Base-by-base conservation (phyloP, 805 yeast species). In the Kuraishia piskuri region DNA sequence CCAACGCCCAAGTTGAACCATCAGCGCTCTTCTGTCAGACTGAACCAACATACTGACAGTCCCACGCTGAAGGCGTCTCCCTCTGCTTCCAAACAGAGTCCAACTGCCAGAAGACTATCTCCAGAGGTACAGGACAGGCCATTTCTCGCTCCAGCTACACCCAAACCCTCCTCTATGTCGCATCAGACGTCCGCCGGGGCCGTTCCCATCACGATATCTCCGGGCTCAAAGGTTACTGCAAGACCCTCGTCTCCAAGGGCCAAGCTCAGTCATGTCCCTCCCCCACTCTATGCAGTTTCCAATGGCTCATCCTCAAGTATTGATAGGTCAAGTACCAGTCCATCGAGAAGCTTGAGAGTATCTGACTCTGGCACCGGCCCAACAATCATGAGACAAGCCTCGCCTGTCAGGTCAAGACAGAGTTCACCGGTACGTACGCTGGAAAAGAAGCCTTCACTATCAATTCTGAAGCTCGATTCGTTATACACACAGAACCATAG, bases 401-500 rank as follows among this genome's bases (percentile, higher is more conserved):
- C 22, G 17, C 44, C 51, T 12, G 44, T 23, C 24, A 25, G 22
- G 10, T 22, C 23, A 24, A 23, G 22, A 14, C 25, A 19, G 17
- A 49, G 48, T 12, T 22, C 22, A 2, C 22, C 36, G 10, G 44
- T 23, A 14, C 36, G 47, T 31, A 31, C 40, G 40, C 14, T 31
- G 40, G 40, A 31, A n/a, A 31, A 58, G 17, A 64, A 61, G 48
- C 63, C 62, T 4, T 64, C 68, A 2, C 53, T 60, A 57, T 58
- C 64, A 2, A 57, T 63, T 19, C 52, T 63, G 52, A 61, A 54
- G 24, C 50, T 62, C 31, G 68, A 64, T 51, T 53, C 49, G 37
- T 46, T 45, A 19, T 58, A 57, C 50, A 48, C 40, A 14, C 25
- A 26, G 10, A 46, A 31, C 45, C 12, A 21, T 20, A 12, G 22